phyloP scores from a whole-genome alignment of 345 rosid genomes.

The Crucihimalaya himalaica region DNA sequence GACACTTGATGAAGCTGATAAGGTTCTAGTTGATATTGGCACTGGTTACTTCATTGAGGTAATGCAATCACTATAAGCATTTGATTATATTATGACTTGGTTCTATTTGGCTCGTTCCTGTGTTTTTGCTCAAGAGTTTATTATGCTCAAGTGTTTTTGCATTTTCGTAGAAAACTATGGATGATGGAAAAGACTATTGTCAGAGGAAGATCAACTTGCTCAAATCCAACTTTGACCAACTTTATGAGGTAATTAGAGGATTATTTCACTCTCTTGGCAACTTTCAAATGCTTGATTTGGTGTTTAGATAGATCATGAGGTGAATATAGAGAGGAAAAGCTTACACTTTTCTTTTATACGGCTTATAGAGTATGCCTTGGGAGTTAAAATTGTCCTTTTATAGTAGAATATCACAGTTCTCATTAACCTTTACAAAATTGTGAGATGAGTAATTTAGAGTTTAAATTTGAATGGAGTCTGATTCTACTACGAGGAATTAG shows the following conservation, averaged over 20 bases:
- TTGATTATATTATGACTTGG: not conserved
- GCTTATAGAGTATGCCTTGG: not conserved
- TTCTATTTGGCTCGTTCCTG: not conserved
- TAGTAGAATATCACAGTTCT: not conserved
- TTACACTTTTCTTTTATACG: not conserved
- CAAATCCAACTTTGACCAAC: slow-evolving; percentile 94
- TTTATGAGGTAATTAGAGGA: slow-evolving; percentile 65
- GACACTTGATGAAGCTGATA: slow-evolving; percentile 73
- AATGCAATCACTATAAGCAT: not conserved
- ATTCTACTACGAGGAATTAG: not conserved
- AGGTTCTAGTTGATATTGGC: slow-evolving; percentile 89
- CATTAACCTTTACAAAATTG: not conserved
- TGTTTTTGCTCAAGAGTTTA: slow-evolving; percentile 14
- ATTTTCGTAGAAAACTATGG: slow-evolving; percentile 77
- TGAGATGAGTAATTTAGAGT: not conserved
- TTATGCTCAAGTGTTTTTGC: slow-evolving; percentile 4
- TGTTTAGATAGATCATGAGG: not conserved
- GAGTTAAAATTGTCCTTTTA: not conserved
- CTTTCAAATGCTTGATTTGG: not conserved
- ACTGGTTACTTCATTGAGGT: slow-evolving; percentile 99
- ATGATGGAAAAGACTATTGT: slow-evolving; percentile 87
- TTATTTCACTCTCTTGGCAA: not conserved
- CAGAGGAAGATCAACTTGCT: slow-evolving; percentile 91
- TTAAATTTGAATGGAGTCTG: not conserved
- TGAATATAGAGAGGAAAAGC: not conserved